Base-by-base conservation (phyloP, 1,284 basidiomycete species). In the Cutaneotrichosporon cyanovorans region DNA sequence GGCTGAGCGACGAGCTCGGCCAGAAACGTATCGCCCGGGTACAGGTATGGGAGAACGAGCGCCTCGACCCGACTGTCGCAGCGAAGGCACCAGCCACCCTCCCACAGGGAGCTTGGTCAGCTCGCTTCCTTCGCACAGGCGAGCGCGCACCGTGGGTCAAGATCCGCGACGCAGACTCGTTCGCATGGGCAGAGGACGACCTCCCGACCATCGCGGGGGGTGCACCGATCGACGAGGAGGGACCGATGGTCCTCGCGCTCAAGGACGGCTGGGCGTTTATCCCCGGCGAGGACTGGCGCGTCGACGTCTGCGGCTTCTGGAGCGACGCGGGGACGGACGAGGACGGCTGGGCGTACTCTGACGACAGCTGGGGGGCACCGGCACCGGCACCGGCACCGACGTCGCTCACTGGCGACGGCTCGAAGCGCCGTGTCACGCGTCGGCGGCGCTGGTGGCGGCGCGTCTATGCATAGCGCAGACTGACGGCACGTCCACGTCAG, bases 31-130 rank as follows among this genome's bases (percentile, higher is more conserved):
- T 71, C 9, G 30, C 53, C 0, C 53, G 60, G 34, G 68, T 72
- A 4, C 57, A 67, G 46, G 70, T 70, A 31, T 70, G 63, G 62
- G 70, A 72, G 53, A 70, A 71, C 44, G 66, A 72, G 49, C 55
- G 70, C 9, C 50, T 71, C 18, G 70, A 72, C 42, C 65, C 69
- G 2, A 43, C 53, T 12, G 37, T 61, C 2, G 57, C 55, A 11
- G 46, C 55, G 30, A 61, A 59, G 43, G 42, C 45, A 11, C 30
- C 31, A 3, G 19, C 37, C 12, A 21, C 19, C 11, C 34, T 59
- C 2, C 56, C 62, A 2, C 33, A 50, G 20, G 51, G 57, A 9
- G 40, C 53, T 4, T 70, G 65, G 64, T 55, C 55, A 2, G 49
- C 55, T 12, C 48, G 57, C 2, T 54, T 57, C 51, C 51, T 71